Evolutionary conservation across 768 basidiomycete genomes (phyloP).

Genomic region (Hypsizygus marmoreus): DNA sequence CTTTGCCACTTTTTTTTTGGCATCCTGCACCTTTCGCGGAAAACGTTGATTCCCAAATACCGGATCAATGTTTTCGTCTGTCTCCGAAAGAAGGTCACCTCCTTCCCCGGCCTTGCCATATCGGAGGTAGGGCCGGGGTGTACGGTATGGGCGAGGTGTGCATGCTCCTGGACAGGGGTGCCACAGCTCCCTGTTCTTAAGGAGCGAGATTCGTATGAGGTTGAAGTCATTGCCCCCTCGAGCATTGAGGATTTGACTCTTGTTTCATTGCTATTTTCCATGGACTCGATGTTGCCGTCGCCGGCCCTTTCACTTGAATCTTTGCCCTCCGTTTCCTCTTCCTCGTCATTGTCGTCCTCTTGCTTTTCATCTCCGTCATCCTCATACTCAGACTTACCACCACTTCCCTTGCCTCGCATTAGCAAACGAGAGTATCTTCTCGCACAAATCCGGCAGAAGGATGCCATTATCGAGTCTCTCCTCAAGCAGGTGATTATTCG

Average conservation of each 20-base stretch:
- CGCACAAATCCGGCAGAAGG: slow-evolving; percentile 86
- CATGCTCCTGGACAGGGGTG: slow-evolving; percentile 8
- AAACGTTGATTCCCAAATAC: background rate
- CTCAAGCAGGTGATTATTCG: slow-evolving; percentile 67
- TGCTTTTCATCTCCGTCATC: slow-evolving; percentile 29
- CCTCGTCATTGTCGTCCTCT: slow-evolving; percentile 26
- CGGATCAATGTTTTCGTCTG: slow-evolving; percentile 15
- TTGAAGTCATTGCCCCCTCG: background rate
- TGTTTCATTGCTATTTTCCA: background rate
- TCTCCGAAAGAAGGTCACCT: slow-evolving; percentile 12
- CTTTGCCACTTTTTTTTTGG: slow-evolving; percentile 21
- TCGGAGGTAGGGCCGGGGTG: slow-evolving; percentile 10
- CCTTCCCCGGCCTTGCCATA: slow-evolving; percentile 12
- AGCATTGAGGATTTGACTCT: background rate
- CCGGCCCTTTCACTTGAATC: slow-evolving; percentile 18
- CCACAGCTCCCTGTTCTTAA: slow-evolving; percentile 11
- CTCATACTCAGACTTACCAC: slow-evolving; percentile 40
- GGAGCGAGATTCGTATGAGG: slow-evolving; percentile 1
- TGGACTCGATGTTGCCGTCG: slow-evolving; percentile 20
- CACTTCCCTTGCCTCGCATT: slow-evolving; percentile 33
- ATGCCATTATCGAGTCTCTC: slow-evolving; percentile 81
- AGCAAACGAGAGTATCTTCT: slow-evolving; percentile 88
- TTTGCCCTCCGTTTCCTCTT: slow-evolving; percentile 20
- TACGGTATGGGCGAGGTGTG: slow-evolving; percentile 5
- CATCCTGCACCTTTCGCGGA: slow-evolving; percentile 13